Conservation (phyloP, 2,329 filamentous ascomycete genomes). For the Daldinia sp. region DNA sequence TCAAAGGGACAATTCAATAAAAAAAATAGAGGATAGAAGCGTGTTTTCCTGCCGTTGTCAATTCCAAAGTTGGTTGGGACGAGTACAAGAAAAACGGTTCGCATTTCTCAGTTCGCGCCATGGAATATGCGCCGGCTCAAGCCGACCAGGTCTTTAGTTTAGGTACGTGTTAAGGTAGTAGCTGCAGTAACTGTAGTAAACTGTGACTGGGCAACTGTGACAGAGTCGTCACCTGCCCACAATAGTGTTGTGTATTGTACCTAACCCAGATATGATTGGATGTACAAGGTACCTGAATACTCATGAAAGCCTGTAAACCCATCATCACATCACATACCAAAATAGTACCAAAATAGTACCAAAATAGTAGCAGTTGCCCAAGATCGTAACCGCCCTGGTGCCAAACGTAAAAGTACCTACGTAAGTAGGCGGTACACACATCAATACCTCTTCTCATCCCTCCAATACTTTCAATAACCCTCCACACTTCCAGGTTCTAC, state of each 20-base stretch:
- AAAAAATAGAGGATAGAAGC: too few relatives aligned
- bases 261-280: not conserved
- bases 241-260: not conserved
- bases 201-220: not conserved
- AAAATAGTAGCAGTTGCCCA: conserved; percentile 1
- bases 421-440: not conserved
- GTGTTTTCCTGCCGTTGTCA: not conserved
- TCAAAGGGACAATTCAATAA: too few relatives aligned
- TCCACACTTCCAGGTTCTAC: not conserved
- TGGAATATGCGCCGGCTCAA: not conserved
- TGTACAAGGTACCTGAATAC: not conserved
- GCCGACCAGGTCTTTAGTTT: not conserved
- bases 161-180: too few relatives aligned
- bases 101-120: conserved; percentile 1
- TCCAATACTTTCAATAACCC: not conserved
- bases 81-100: not conserved
- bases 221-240: conserved; percentile 9
- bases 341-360: conserved; percentile 4
- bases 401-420: not conserved
- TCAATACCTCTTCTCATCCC: not conserved
- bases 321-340: conserved; percentile 5
- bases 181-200: not conserved
- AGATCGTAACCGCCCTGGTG: conserved; percentile 6
- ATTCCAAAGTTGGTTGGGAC: not conserved
- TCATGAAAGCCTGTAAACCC: not conserved